Evolutionary conservation across 2,329 filamentous ascomycete genomes (phyloP).

Genomic region (Aspergillus sp.): DNA sequence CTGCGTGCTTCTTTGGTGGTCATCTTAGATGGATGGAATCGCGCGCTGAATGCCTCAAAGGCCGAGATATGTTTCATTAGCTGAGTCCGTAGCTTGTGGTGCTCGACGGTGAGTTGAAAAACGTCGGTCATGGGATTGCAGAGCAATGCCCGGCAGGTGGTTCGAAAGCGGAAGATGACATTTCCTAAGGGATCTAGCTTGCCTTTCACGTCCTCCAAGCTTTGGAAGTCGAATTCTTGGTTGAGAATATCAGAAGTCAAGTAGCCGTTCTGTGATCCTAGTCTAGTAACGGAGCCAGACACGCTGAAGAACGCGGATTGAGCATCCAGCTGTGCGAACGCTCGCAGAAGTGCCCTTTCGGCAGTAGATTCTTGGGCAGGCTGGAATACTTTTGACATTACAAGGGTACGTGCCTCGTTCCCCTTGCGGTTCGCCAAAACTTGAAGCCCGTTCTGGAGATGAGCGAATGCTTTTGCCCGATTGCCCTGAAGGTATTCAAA

Average conservation of each 20-base stretch:
- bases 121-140: background rate
- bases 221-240: background rate
- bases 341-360: constrained; percentile 1
- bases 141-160: background rate
- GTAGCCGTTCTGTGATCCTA: background rate
- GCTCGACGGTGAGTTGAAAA: background rate
- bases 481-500: constrained; percentile 6
- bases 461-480: constrained; percentile 10
- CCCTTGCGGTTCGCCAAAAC: background rate
- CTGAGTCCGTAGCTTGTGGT: background rate
- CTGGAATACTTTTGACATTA: background rate
- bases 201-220: background rate
- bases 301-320: constrained; percentile 4
- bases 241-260: background rate
- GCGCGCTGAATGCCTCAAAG: background rate
- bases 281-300: background rate
- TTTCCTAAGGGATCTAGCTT: background rate
- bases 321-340: constrained; percentile 5
- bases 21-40: background rate
- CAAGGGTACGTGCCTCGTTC: background rate
- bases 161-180: background rate
- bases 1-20: background rate
- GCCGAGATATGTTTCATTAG: background rate
- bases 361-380: background rate
- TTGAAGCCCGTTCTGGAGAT: constrained; percentile 10